phyloP scores from a whole-genome alignment of 306 rosid genomes.

The Lathyrus sativus region DNA sequence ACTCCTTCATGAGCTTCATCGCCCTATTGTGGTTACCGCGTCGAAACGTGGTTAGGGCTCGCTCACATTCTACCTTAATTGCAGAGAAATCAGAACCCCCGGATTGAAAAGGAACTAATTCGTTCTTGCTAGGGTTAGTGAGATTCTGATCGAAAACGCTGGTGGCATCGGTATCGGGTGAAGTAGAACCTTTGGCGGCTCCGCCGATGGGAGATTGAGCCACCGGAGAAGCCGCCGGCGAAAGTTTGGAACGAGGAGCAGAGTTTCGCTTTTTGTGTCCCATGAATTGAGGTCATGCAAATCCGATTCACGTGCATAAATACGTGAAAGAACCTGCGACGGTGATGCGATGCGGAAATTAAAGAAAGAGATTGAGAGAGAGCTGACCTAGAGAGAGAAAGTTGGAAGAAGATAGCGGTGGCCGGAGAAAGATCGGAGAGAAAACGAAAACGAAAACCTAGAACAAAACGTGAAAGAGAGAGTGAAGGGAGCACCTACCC shows the following conservation, averaged over 20 bases:
- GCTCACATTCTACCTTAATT: conserved; percentile 81
- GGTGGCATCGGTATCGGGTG: conserved; percentile 39
- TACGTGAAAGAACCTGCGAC: neutral
- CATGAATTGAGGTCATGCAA: conserved; percentile 58
- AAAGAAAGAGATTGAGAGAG: conserved; percentile 1
- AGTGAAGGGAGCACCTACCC: conserved; percentile 31
- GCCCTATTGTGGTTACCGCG: conserved; percentile 94
- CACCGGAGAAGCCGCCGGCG: conserved; percentile 60
- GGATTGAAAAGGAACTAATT: conserved; percentile 45
- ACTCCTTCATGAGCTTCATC: conserved; percentile 79
- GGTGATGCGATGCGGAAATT: no score
- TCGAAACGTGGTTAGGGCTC: conserved; percentile 73
- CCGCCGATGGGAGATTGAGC: conserved; percentile 50
- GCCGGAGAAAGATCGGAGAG: conserved; percentile 54
- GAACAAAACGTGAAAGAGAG: conserved; percentile 26
- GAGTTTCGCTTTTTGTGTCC: conserved; percentile 84
- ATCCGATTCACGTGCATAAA: conserved; percentile 72
- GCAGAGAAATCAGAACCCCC: conserved; percentile 53
- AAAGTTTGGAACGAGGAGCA: conserved; percentile 64
- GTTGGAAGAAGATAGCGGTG: neutral
- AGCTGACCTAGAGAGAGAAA: conserved; percentile 17
- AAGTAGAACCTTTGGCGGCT: conserved; percentile 47
- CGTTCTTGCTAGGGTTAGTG: conserved; percentile 57
- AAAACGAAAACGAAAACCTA: conserved; percentile 43
- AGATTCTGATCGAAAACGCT: conserved; percentile 32